phyloP scores from a whole-genome alignment of 2,329 filamentous ascomycete genomes.

The Ophiostoma sp. region DNA sequence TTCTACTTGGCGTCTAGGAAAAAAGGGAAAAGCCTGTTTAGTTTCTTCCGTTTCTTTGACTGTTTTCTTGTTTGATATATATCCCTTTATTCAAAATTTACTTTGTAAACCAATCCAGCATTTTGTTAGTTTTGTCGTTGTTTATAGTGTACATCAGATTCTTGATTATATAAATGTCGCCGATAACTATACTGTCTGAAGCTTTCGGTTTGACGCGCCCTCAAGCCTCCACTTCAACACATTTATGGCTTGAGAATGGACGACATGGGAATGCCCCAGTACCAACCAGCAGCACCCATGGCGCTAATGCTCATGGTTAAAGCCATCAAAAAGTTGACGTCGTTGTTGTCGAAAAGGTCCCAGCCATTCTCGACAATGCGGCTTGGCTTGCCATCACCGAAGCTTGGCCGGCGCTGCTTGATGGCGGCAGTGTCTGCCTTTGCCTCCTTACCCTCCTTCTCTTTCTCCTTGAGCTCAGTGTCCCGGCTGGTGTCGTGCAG shows the following conservation, averaged over 20 bases:
- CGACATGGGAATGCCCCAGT: slow-evolving; percentile 52
- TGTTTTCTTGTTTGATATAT: not conserved
- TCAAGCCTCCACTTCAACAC: not conserved
- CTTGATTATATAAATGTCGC: not conserved
- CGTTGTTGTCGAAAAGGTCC: slow-evolving; percentile 88
- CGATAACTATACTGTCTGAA: not conserved
- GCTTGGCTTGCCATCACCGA: slow-evolving; percentile 54
- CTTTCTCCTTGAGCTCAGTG: slow-evolving; percentile 35
- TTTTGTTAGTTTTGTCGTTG: not conserved
- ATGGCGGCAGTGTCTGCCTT: slow-evolving; percentile 39
- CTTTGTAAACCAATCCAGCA: not conserved
- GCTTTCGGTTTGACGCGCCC: not conserved
- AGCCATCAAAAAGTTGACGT: slow-evolving; percentile 91
- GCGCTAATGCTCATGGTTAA: slow-evolving; percentile 70
- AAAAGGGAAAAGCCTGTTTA: slow-evolving; percentile 15
- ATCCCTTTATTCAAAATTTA: not conserved
- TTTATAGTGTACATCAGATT: not conserved
- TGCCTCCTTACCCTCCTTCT: slow-evolving; percentile 35
- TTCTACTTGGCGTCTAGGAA: slow-evolving; percentile 7
- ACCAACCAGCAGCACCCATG: slow-evolving; percentile 61
- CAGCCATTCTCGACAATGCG: slow-evolving; percentile 59
- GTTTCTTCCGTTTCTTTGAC: slow-evolving; percentile 3
- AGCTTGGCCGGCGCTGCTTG: slow-evolving; percentile 48
- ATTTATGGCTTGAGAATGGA: slow-evolving; percentile 35
- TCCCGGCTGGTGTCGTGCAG: slow-evolving; percentile 14